These are phyloP conservation scores for Effrenium voratum DNA, from an alignment of 73 alveolate species.

Conservation along the genomic window DNA sequence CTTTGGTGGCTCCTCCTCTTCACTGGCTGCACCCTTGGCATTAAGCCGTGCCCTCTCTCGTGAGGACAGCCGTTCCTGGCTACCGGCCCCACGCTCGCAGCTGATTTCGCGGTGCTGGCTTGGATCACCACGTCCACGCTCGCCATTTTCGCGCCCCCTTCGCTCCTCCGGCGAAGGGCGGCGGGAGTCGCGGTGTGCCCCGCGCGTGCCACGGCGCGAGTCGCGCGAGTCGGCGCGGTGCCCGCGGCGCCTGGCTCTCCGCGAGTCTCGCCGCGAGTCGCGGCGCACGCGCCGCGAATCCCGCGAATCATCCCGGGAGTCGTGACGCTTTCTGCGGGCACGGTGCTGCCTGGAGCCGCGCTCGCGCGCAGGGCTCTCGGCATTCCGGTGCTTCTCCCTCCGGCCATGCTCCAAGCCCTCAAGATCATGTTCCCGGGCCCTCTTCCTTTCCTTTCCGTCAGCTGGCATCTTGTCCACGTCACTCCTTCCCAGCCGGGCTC, in stretches of 20 bases:
- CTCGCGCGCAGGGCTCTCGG: too few species aligned
- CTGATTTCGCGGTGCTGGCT: too few species aligned
- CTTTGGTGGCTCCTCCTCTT: background rate
- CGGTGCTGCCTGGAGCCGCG: too few species aligned
- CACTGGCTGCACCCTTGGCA: conserved; percentile 81
- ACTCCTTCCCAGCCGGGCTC: background rate
- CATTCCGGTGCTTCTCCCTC: too few species aligned
- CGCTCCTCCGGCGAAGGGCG: background rate
- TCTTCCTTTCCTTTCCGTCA: background rate
- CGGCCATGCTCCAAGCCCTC: too few species aligned
- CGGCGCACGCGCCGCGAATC: background rate
- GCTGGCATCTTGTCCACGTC: background rate
- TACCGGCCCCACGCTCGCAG: background rate
- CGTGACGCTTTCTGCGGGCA: too few species aligned
- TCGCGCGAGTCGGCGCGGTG: conserved; percentile 12
- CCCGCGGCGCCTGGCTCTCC: background rate
- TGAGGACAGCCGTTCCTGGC: background rate
- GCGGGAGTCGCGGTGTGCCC: too few species aligned
- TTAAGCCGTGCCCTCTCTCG: conserved; percentile 37
- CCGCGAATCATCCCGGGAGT: background rate
- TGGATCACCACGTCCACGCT: too few species aligned
- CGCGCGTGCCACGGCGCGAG: conserved; percentile 20
- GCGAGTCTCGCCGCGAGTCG: background rate
- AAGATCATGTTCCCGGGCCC: too few species aligned
- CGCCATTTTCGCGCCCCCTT: background rate